These are phyloP conservation scores for Seiridium cupressi DNA, from an alignment of 2,329 filamentous ascomycete genomes.

Conservation along the genomic window DNA sequence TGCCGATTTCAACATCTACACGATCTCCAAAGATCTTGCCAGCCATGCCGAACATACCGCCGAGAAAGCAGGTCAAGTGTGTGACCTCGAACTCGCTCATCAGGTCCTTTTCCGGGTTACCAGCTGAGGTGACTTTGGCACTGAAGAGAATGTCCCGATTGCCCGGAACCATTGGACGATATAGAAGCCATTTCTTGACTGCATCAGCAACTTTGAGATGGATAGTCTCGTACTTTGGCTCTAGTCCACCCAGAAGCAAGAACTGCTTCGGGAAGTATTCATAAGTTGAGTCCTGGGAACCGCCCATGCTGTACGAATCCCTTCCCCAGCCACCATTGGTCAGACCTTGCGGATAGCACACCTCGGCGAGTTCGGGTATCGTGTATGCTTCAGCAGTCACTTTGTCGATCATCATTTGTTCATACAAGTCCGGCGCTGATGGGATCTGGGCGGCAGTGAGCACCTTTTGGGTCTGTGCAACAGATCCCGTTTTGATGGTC, in stretches of 20 bases:
- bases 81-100: constrained; percentile 57
- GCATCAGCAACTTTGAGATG: constrained; percentile 68
- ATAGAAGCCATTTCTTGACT: constrained; percentile 72
- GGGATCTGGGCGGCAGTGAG: background rate
- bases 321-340: constrained; percentile 40
- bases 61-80: constrained; percentile 67
- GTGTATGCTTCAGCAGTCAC: constrained; percentile 7
- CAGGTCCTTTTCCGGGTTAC: constrained; percentile 37
- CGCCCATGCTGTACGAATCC: constrained; percentile 60
- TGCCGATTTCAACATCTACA: constrained; percentile 61
- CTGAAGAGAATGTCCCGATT: constrained; percentile 72
- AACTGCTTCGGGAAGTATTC: constrained; percentile 73
- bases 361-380: constrained; percentile 14
- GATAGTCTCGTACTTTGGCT: constrained; percentile 69
- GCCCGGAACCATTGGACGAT: constrained; percentile 69
- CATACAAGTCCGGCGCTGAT: constrained; percentile 10
- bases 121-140: constrained; percentile 54
- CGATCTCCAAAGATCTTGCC: constrained; percentile 60
- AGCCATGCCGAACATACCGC: constrained; percentile 67
- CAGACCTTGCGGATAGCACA: constrained; percentile 62
- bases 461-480: background rate
- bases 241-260: constrained; percentile 72
- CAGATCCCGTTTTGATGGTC: constrained; percentile 1
- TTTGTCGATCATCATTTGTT: constrained; percentile 6
- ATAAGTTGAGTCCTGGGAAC: constrained; percentile 68